phyloP scores from a whole-genome alignment of 2,329 filamentous ascomycete species.

The Diaporthe helianthi region DNA sequence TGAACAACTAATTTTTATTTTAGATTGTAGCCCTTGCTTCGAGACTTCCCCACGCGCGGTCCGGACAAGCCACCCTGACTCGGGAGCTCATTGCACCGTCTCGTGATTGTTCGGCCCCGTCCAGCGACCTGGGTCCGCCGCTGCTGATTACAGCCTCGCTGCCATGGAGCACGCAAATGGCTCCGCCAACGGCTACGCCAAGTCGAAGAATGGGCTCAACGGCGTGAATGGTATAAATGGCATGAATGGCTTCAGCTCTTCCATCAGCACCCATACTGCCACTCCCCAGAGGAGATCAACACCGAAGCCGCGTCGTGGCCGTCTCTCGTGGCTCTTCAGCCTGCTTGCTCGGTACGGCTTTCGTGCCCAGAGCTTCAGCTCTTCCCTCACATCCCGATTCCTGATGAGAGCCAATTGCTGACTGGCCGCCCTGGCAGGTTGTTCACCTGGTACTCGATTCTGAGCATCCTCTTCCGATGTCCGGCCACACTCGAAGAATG shows the following conservation, averaged over 20 bases:
- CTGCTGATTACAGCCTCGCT: conserved; percentile 33
- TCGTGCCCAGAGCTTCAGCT: neutral
- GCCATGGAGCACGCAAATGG: conserved; percentile 52
- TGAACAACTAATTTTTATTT: neutral
- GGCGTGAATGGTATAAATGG: conserved; percentile 28
- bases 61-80: conserved; percentile 7
- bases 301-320: conserved; percentile 39
- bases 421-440: conserved; percentile 58
- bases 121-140: conserved; percentile 24
- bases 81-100: conserved; percentile 6
- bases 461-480: conserved; percentile 83
- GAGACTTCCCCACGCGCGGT: neutral
- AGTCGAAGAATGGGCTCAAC: conserved; percentile 41
- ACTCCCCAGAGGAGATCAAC: conserved; percentile 43
- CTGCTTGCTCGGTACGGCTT: conserved; percentile 59
- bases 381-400: neutral
- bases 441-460: conserved; percentile 83
- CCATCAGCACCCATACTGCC: conserved; percentile 48
- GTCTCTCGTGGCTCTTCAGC: conserved; percentile 53
- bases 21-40: neutral
- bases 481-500: conserved; percentile 73
- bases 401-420: conserved; percentile 26
- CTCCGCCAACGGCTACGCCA: conserved; percentile 43
- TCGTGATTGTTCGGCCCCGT: conserved; percentile 11
- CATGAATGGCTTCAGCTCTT: conserved; percentile 37